These are phyloP conservation scores for Apiotrichum gracile DNA, from an alignment of 1,284 basidiomycete species.

Conservation along the genomic window DNA sequence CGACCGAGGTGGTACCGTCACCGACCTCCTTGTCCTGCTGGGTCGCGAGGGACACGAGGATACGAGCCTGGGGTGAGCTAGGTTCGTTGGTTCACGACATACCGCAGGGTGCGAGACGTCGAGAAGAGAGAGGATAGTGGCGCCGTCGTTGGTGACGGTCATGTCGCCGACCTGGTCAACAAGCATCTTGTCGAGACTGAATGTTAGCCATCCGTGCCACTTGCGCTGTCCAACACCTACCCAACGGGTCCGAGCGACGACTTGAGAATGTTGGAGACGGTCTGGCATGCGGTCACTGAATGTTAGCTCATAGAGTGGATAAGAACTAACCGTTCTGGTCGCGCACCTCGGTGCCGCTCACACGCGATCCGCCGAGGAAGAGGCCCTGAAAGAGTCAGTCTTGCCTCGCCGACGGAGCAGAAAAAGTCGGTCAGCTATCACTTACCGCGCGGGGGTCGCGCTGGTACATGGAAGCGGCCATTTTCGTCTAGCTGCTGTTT, in stretches of 20 bases:
- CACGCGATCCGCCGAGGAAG: constrained; percentile 88
- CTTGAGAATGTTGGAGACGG: constrained; percentile 97
- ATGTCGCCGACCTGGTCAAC: constrained; percentile 99
- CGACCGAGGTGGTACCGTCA: constrained; percentile 97
- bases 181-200: constrained; percentile 87
- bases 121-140: constrained; percentile 89
- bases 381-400: constrained; percentile 61
- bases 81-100: constrained; percentile 14
- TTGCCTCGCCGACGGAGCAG: too few species aligned
- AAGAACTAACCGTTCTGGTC: constrained; percentile 80
- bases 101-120: constrained; percentile 90
- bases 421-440: too few species aligned
- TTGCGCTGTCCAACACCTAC: constrained; percentile 54
- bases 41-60: constrained; percentile 96
- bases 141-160: constrained; percentile 98
- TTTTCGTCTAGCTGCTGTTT: constrained; percentile 21
- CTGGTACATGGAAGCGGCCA: constrained; percentile 49
- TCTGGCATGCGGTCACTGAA: constrained; percentile 88
- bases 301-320: neutral
- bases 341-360: constrained; percentile 90
- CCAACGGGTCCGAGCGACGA: constrained; percentile 90
- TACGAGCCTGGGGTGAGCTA: constrained; percentile 54
- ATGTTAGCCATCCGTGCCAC: neutral
- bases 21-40: constrained; percentile 99
- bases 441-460: constrained; percentile 47